A percentile compares a stretch with the other conserved stretches of the same genome.
These are phyloP conservation scores for Tolypocladium ophioglossoides DNA, from an alignment of 2,329 filamentous ascomycete genomes.

Conservation along the genomic window DNA sequence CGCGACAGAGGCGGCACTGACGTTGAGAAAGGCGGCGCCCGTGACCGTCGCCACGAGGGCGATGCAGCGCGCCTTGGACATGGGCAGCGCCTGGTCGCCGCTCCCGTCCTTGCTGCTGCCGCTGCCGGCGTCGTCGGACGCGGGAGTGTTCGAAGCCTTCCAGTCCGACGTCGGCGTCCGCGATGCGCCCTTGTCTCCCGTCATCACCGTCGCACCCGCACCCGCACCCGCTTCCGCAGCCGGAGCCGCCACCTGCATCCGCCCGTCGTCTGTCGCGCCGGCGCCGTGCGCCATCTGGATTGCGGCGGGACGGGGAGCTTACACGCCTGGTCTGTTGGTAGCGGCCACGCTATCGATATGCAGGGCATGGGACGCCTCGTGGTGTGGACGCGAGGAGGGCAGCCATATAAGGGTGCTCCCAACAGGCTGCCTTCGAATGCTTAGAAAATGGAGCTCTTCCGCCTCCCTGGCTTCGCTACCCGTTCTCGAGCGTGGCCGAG, in stretches of 20 bases:
- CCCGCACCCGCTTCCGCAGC: not conserved
- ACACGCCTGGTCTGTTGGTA: not conserved
- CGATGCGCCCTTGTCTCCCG: not conserved
- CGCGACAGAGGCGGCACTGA: conserved; percentile 12
- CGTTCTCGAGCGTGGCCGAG: not conserved
- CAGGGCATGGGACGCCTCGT: not conserved
- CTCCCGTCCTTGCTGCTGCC: conserved; percentile 6
- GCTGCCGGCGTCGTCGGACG: not conserved
- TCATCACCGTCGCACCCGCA: not conserved
- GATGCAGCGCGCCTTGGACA: conserved; percentile 42
- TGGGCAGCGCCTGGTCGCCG: conserved; percentile 18
- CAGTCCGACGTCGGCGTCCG: not conserved
- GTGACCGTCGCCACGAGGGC: conserved; percentile 43
- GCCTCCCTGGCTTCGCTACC: not conserved
- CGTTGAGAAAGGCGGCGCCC: conserved; percentile 46
- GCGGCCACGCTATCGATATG: not conserved
- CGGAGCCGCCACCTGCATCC: not conserved
- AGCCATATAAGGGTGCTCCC: not conserved
- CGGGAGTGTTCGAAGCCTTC: not conserved
- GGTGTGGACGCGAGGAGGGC: not conserved
- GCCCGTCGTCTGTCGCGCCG: not conserved
- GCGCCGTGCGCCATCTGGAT: not conserved
- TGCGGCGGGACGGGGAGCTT: not conserved
- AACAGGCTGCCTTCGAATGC: not conserved
- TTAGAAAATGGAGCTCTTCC: not conserved